Percentiles rank a stretch among this genome's conserved stretches.
These are phyloP conservation scores for Ulota crispa DNA, from an alignment of 225 moss, liverwort and hornwort genomes.

Conservation along the genomic window DNA sequence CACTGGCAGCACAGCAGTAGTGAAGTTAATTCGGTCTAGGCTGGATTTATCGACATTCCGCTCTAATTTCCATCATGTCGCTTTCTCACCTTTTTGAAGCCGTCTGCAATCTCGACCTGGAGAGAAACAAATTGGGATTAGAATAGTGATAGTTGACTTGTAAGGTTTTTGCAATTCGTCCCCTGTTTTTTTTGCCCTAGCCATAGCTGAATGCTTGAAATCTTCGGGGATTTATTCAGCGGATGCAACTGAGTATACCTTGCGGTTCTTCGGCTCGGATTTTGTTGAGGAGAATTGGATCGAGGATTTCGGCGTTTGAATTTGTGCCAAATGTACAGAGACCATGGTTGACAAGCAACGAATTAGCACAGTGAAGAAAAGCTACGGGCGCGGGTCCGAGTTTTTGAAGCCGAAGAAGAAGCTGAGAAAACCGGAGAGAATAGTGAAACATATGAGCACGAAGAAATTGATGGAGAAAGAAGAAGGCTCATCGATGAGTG, in stretches of 20 bases:
- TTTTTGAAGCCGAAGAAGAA: slow-evolving; percentile 43
- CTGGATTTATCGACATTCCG: neutral
- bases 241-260: no score
- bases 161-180: neutral
- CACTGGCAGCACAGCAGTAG: neutral
- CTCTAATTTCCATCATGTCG: neutral
- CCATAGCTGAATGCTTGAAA: neutral
- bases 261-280: neutral
- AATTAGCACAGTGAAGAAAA: slow-evolving; percentile 1
- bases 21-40: neutral
- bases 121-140: slow-evolving; percentile 1
- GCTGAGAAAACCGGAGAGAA: slow-evolving; percentile 14
- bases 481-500: slow-evolving; percentile 26
- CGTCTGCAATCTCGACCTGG: slow-evolving; percentile 10
- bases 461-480: slow-evolving; percentile 21
- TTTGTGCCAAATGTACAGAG: slow-evolving; percentile 30
- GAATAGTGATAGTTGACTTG: neutral
- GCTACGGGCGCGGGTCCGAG: slow-evolving; percentile 35
- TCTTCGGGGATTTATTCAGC: neutral
- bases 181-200: neutral
- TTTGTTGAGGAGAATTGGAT: neutral
- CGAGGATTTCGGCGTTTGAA: neutral
- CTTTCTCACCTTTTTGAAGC: neutral
- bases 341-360: slow-evolving; percentile 54
- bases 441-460: neutral